Percentiles rank a stretch among this genome's conserved stretches.
phyloP scores from a whole-genome alignment of 768 basidiomycete species.

The Leccinum disarticulatum region DNA sequence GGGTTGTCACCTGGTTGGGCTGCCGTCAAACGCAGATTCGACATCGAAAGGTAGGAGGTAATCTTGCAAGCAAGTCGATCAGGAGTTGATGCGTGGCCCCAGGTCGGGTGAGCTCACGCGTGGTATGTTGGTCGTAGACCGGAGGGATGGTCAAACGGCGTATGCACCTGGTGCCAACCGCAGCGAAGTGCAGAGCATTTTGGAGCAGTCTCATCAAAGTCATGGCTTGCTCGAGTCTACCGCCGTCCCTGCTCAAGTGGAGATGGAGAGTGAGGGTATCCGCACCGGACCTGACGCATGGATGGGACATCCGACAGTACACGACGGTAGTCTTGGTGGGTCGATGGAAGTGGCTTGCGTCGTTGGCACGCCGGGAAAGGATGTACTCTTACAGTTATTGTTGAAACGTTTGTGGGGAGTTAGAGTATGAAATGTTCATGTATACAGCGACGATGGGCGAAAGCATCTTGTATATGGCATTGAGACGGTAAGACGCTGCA shows the following conservation, averaged over 20 bases:
- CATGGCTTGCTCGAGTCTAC: constrained; percentile 47
- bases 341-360: constrained; percentile 47
- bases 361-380: constrained; percentile 63
- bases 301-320: constrained; percentile 18
- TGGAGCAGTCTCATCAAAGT: constrained; percentile 38
- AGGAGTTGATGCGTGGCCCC: not conserved
- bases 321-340: constrained; percentile 23
- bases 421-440: not conserved
- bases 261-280: constrained; percentile 38
- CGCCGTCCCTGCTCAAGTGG: constrained; percentile 54
- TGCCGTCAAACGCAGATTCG: constrained; percentile 51
- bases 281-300: constrained; percentile 18
- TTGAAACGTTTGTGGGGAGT: constrained; percentile 56
- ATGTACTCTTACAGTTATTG: constrained; percentile 46
- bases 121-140: constrained; percentile 86
- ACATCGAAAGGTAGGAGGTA: constrained; percentile 62
- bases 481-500: too few relatives aligned
- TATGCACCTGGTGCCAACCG: constrained; percentile 68
- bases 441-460: too few relatives aligned
- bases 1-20: constrained; percentile 55
- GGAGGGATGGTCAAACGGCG: constrained; percentile 62
- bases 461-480: not conserved
- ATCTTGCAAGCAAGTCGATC: not conserved
- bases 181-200: constrained; percentile 55
- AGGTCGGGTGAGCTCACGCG: constrained; percentile 79